These are phyloP conservation scores for Alisma plantagoaquatica DNA, from an alignment of 106 monocot species.

Conservation along the genomic window DNA sequence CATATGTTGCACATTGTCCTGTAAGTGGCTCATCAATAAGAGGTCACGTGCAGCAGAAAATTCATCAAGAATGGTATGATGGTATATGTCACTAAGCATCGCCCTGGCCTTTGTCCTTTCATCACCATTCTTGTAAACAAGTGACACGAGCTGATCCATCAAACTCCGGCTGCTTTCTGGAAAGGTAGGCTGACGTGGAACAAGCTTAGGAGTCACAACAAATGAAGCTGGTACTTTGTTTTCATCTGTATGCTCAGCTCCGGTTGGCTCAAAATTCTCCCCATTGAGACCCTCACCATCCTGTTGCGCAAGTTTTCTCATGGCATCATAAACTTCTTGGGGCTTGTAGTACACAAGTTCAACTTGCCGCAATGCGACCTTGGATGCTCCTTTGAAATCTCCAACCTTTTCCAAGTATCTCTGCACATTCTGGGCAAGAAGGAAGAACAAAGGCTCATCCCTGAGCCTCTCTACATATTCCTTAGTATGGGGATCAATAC, in stretches of 20 bases:
- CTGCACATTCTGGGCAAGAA: slow-evolving; percentile 79
- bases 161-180: slow-evolving; percentile 75
- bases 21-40: slow-evolving; percentile 92
- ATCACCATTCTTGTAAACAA: slow-evolving; percentile 83
- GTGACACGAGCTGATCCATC: slow-evolving; percentile 72
- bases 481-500: slow-evolving; percentile 84
- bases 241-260: slow-evolving; percentile 39
- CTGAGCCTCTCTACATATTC: slow-evolving; percentile 86
- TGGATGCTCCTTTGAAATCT: slow-evolving; percentile 70
- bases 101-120: slow-evolving; percentile 93
- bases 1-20: slow-evolving; percentile 87
- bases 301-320: slow-evolving; percentile 84
- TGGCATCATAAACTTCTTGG: slow-evolving; percentile 90
- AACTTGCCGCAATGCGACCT: slow-evolving; percentile 59
- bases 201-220: slow-evolving; percentile 66
- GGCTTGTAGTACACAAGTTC: slow-evolving; percentile 95
- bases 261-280: slow-evolving; percentile 25
- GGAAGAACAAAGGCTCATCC: slow-evolving; percentile 82
- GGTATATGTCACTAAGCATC: slow-evolving; percentile 97
- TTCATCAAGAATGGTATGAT: slow-evolving; percentile 87
- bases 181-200: slow-evolving; percentile 71
- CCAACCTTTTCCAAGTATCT: slow-evolving; percentile 61
- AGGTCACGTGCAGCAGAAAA: slow-evolving; percentile 77
- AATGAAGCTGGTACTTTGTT: slow-evolving; percentile 48
- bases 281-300: slow-evolving; percentile 18